Conservation (phyloP, 202 grass and related monocot genomes). For the Carex arenaria region DNA sequence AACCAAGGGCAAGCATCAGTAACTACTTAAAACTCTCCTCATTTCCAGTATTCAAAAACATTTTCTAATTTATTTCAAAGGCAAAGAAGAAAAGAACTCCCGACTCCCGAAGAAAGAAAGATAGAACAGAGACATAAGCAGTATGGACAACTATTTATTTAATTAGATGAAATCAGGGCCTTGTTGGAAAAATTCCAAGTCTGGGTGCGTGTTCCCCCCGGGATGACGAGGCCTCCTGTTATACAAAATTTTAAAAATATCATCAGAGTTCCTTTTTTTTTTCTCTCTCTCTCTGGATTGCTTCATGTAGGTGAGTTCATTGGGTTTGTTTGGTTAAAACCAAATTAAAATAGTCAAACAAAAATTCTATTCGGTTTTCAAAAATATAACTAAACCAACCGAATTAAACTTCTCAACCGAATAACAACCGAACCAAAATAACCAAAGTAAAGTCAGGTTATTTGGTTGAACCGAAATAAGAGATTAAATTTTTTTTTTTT, state of each 20-base stretch:
- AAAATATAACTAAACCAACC: too few relatives aligned
- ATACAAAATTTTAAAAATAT: not conserved
- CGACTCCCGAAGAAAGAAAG: not conserved
- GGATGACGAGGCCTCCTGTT: slow-evolving; percentile 42
- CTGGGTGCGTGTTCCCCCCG: slow-evolving; percentile 48
- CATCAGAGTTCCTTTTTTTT: not conserved
- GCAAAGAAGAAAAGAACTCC: not conserved
- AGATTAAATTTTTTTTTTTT: too few relatives aligned
- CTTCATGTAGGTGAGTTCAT: not conserved
- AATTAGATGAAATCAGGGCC: slow-evolving; percentile 34
- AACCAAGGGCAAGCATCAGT: not conserved
- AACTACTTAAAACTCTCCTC: not conserved
- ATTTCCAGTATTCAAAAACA: not conserved
- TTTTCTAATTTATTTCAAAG: not conserved
- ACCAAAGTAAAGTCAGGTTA: too few relatives aligned
- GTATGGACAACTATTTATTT: not conserved
- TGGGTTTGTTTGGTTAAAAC: too few relatives aligned
- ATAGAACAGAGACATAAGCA: not conserved
- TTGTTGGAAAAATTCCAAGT: slow-evolving; percentile 70
- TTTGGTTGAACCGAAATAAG: too few relatives aligned
- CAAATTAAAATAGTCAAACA: too few relatives aligned
- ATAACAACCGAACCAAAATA: too few relatives aligned
- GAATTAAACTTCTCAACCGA: too few relatives aligned
- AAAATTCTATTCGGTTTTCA: too few relatives aligned
- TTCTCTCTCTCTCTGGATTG: not conserved